These are phyloP conservation scores for Phaeosphaeriaceae sp. DNA, from an alignment of 2,329 filamentous ascomycete species.

Conservation along the genomic window DNA sequence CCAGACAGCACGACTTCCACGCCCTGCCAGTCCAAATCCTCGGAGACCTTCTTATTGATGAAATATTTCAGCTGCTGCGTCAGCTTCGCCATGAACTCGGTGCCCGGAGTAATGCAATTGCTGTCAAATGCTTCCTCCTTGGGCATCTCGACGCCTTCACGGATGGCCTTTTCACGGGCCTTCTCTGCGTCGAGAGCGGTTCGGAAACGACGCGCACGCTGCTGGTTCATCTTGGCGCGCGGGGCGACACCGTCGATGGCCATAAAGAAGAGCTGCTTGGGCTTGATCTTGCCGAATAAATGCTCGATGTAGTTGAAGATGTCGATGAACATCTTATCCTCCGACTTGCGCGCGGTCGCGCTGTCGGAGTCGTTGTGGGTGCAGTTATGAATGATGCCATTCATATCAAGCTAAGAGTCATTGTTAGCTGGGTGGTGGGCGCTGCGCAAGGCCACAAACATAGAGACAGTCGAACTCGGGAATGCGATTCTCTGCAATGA, in stretches of 20 bases:
- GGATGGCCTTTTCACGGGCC: conserved; percentile 89
- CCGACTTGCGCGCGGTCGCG: conserved; percentile 87
- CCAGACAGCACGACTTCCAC: conserved; percentile 96
- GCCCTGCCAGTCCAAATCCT: conserved; percentile 96
- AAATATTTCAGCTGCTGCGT: conserved; percentile 96
- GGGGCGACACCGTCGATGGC: conserved; percentile 97
- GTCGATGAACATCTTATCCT: conserved; percentile 99
- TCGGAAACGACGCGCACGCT: conserved; percentile 91
- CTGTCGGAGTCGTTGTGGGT: conserved; percentile 97
- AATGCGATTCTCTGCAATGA: conserved; percentile 98
- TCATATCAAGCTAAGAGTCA: conserved; percentile 81
- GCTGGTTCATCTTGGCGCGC: conserved; percentile 99
- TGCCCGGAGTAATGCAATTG: conserved; percentile 98
- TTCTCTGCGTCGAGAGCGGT: conserved; percentile 90
- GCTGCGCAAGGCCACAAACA: conserved; percentile 54
- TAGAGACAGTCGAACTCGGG: conserved; percentile 99
- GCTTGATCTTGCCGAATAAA: conserved; percentile 97
- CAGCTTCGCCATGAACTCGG: conserved; percentile 96
- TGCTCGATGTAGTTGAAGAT: conserved; percentile 99
- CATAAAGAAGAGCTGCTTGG: conserved; percentile 99
- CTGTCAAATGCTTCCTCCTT: conserved; percentile 97
- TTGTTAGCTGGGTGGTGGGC: conserved; percentile 18
- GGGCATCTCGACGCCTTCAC: conserved; percentile 88
- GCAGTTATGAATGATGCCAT: conserved; percentile 98
- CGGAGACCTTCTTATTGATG: conserved; percentile 97